phyloP scores from a whole-genome alignment of 192 early-diverging fungal species.

The Coemansia sp. region DNA sequence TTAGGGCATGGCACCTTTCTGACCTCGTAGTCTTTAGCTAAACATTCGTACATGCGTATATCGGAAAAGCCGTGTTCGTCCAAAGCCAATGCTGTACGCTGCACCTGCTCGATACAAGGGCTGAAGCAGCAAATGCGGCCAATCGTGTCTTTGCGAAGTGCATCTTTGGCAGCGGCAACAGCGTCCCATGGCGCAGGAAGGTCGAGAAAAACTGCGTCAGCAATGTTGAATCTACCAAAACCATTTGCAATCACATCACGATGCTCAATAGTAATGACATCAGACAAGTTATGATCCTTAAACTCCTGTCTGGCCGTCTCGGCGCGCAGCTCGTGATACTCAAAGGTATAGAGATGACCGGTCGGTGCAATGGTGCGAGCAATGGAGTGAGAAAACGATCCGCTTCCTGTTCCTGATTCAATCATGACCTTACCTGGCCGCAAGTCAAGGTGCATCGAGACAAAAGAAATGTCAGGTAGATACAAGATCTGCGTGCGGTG shows the following conservation, averaged over 20 bases:
- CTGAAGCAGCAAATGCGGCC: slow-evolving; percentile 93
- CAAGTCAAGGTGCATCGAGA: slow-evolving; percentile 78
- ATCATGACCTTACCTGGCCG: slow-evolving; percentile 82
- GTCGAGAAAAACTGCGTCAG: slow-evolving; percentile 93
- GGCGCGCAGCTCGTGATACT: slow-evolving; percentile 84
- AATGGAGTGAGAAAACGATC: slow-evolving; percentile 97
- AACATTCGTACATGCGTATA: slow-evolving; percentile 92
- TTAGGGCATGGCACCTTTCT: slow-evolving; percentile 61
- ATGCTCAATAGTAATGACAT: slow-evolving; percentile 71
- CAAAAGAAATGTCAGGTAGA: slow-evolving; percentile 90
- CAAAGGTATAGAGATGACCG: slow-evolving; percentile 91
- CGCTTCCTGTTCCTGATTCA: slow-evolving; percentile 92
- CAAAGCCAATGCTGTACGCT: slow-evolving; percentile 72
- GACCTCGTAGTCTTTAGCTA: slow-evolving; percentile 78
- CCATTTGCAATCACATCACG: slow-evolving; percentile 79
- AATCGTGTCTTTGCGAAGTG: slow-evolving; percentile 75
- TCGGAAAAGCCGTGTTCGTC: slow-evolving; percentile 85
- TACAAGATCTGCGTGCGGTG: slow-evolving; percentile 98
- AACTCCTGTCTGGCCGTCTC: slow-evolving; percentile 74
- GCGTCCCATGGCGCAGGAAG: slow-evolving; percentile 97
- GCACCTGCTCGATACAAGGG: slow-evolving; percentile 96
- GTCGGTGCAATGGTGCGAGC: slow-evolving; percentile 82
- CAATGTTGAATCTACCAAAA: slow-evolving; percentile 72
- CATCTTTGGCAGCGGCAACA: slow-evolving; percentile 76
- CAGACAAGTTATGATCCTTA: slow-evolving; percentile 66